Base-by-base conservation (phyloP, 345 rosid species). In the Pugionium cornutum region DNA sequence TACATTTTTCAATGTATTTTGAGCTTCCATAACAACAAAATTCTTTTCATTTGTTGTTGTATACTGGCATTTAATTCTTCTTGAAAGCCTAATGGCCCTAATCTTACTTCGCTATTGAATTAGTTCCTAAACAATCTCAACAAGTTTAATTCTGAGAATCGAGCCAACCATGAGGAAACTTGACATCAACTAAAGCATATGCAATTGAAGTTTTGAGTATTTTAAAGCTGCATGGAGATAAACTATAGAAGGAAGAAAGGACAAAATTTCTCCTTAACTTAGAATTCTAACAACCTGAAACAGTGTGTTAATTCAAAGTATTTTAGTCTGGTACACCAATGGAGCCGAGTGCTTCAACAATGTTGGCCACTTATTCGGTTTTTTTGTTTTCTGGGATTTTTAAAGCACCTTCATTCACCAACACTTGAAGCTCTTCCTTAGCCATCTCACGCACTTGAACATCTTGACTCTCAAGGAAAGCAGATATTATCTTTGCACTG, bases 401-500 rank as follows among this genome's bases (percentile, higher is more conserved):
- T 53, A 94, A 73, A 62, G 66, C 52, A 53, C 92, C 96, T 2
- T 69, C 73, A 31, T 84, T 81, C 35, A 89, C 62, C 74, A 91
- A 81, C 31, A 86, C 83, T 82, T 80, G 86, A 78, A 95, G 73
- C 83, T 87, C 97, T 62, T 58, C 37, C 62, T 80, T 73, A 1
- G 79, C 91, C 69, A 85, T 68, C 57, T 78, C 75, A 6, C 72
- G 72, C 40, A 85, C 83, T 58, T 79, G 48, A 40, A 84, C 32
- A 37, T 88, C 82, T 0, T 77, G 57, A 1, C 89, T 83, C 79
- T 88, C 96, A 72, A 84, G 51, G 79, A 81, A 95, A 26, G 89
- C 95, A 60, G 53, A 46, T 41, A 91, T 52, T 60, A 91, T 94
- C 87, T 80, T 95, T 6, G 84, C 77, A 76, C 95, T 94, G 95